These are phyloP conservation scores for Phytopythium mirpurense DNA, from an alignment of 352 stramenopile genomes.

Conservation along the genomic window DNA sequence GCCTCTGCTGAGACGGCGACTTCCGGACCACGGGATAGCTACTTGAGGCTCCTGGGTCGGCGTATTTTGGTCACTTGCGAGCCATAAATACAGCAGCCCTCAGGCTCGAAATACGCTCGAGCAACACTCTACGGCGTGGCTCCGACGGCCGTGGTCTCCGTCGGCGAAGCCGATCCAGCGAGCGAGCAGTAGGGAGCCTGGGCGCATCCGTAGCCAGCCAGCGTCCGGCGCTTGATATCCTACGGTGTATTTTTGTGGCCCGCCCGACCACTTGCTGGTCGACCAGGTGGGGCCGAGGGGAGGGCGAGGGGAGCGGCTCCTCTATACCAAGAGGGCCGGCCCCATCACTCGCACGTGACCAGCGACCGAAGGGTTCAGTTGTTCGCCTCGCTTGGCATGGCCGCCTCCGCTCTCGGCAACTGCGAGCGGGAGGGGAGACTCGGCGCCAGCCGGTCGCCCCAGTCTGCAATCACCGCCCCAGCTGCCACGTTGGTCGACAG, in stretches of 20 bases:
- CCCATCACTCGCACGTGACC: neutral
- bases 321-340: neutral
- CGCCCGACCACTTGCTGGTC: neutral
- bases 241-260: constrained; percentile 7
- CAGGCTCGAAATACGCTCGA: constrained; percentile 1
- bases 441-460: constrained; percentile 7
- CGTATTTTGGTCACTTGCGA: neutral
- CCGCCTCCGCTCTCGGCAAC: neutral
- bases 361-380: neutral
- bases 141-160: neutral
- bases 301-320: neutral
- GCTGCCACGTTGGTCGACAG: constrained; percentile 7
- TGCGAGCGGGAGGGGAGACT: constrained; percentile 2
- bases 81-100: neutral
- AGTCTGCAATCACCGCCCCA: constrained; percentile 34
- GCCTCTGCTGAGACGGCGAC: too few species aligned
- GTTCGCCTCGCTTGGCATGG: neutral
- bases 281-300: constrained; percentile 1
- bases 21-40: too few species aligned
- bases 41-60: too few species aligned
- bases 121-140: too few species aligned
- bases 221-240: neutral
- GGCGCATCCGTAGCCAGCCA: constrained; percentile 3
- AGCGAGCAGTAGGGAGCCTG: neutral
- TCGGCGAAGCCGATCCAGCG: neutral